A percentile compares a stretch with the other conserved stretches of the same genome.
Conservation (phyloP, 441 rosid genomes). For the Capsella rubella region DNA sequence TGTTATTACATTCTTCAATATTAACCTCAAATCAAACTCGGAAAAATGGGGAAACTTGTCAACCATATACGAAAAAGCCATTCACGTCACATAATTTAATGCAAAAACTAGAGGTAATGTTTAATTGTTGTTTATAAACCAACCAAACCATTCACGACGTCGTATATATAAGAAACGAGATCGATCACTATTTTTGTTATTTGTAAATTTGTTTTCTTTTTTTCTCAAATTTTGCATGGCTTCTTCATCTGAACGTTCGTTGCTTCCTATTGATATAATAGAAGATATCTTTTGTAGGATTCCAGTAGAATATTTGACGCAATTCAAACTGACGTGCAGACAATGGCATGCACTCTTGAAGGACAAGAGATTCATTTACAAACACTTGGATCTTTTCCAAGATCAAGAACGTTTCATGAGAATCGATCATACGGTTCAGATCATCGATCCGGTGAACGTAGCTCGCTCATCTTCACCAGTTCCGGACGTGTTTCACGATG, state of each 20-base stretch:
- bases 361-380: slow-evolving; percentile 43
- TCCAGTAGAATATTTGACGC: slow-evolving; percentile 39
- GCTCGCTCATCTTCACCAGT: slow-evolving; percentile 36
- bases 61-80: slow-evolving; percentile 6
- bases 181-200: not conserved
- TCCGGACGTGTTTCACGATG: slow-evolving; percentile 11
- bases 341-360: slow-evolving; percentile 37
- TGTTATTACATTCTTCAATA: slow-evolving; percentile 4
- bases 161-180: not conserved
- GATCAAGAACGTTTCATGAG: slow-evolving; percentile 42
- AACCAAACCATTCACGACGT: slow-evolving; percentile 16
- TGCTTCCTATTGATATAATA: slow-evolving; percentile 40
- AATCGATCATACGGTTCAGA: slow-evolving; percentile 29
- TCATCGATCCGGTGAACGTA: slow-evolving; percentile 28
- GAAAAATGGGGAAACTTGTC: slow-evolving; percentile 14
- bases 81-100: slow-evolving; percentile 4
- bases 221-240: slow-evolving; percentile 23
- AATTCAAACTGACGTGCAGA: slow-evolving; percentile 38
- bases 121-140: not conserved
- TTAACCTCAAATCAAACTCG: slow-evolving; percentile 20
- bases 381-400: slow-evolving; percentile 35
- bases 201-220: not conserved
- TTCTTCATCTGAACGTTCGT: slow-evolving; percentile 34
- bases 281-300: slow-evolving; percentile 35
- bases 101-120: slow-evolving; percentile 17